These are phyloP conservation scores for Linnemannia elongata DNA, from an alignment of 192 early-diverging fungal species.

Conservation along the genomic window DNA sequence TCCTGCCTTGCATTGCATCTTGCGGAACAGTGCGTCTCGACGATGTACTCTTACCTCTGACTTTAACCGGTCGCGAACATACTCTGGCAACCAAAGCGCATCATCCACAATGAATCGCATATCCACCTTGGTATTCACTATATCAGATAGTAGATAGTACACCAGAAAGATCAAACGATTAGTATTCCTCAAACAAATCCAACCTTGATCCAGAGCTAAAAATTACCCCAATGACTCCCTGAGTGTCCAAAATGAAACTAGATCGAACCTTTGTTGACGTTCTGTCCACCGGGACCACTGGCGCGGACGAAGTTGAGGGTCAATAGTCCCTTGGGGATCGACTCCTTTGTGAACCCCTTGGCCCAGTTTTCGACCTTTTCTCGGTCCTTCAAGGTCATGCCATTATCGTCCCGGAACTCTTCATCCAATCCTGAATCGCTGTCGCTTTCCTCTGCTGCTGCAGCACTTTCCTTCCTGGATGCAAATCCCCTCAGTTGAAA, in stretches of 20 bases:
- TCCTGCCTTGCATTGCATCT: no score
- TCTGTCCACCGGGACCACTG: conserved; percentile 92
- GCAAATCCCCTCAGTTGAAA: conserved; percentile 17
- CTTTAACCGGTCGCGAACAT: conserved; percentile 71
- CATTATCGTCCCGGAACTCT: conserved; percentile 42
- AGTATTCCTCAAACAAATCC: background rate
- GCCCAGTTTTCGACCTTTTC: conserved; percentile 61
- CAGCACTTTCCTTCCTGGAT: background rate
- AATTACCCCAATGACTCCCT: background rate
- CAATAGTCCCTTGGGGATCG: conserved; percentile 73
- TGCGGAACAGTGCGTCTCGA: no score
- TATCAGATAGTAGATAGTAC: background rate
- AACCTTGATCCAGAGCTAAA: background rate
- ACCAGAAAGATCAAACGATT: no score
- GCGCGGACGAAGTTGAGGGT: conserved; percentile 74
- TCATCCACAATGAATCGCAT: conserved; percentile 78
- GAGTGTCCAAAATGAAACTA: background rate
- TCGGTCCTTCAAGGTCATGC: conserved; percentile 51
- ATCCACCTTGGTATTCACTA: conserved; percentile 89
- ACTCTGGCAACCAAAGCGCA: conserved; percentile 81
- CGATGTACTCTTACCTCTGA: conserved; percentile 53
- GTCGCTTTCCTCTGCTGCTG: background rate
- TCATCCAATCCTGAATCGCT: conserved; percentile 9
- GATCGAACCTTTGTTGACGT: conserved; percentile 88
- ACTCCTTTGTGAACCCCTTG: conserved; percentile 63